These are phyloP conservation scores for Cercospora sp. DNA, from an alignment of 2,329 filamentous ascomycete species.

Conservation along the genomic window DNA sequence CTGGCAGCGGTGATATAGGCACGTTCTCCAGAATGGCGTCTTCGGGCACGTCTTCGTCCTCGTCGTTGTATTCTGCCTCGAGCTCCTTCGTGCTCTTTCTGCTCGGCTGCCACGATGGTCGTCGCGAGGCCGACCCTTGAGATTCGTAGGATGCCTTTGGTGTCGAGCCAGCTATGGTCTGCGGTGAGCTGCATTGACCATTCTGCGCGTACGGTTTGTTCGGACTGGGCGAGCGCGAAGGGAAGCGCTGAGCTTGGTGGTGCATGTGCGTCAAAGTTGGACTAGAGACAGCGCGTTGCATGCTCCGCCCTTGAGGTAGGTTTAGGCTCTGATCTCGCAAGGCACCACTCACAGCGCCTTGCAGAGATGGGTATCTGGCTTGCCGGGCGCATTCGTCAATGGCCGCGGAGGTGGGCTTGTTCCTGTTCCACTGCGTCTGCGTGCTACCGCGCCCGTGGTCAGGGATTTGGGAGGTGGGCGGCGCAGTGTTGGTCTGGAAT, in stretches of 20 bases:
- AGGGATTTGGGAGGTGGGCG: slow-evolving; percentile 30
- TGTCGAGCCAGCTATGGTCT: slow-evolving; percentile 25
- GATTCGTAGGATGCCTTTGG: slow-evolving; percentile 30
- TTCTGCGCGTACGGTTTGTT: slow-evolving; percentile 30
- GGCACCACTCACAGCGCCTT: slow-evolving; percentile 43
- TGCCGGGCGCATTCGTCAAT: slow-evolving; percentile 23
- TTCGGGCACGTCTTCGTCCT: slow-evolving; percentile 73
- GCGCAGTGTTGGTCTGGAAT: slow-evolving; percentile 36
- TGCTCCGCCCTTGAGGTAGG: slow-evolving; percentile 41
- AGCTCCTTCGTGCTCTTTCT: slow-evolving; percentile 70
- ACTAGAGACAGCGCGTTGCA: slow-evolving; percentile 46
- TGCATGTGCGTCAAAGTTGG: slow-evolving; percentile 36
- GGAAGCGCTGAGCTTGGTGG: slow-evolving; percentile 19
- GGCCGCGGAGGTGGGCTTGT: slow-evolving; percentile 22
- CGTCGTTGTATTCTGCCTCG: slow-evolving; percentile 77
- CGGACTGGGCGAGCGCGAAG: slow-evolving; percentile 40
- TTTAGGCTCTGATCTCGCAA: slow-evolving; percentile 41
- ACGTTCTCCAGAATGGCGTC: slow-evolving; percentile 79
- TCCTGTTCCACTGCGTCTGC: slow-evolving; percentile 22
- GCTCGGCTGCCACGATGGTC: slow-evolving; percentile 66
- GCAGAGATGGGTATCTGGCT: slow-evolving; percentile 42
- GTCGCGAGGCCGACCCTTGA: slow-evolving; percentile 22
- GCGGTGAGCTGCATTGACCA: slow-evolving; percentile 24
- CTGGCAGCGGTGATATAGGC: slow-evolving; percentile 66
- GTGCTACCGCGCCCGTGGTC: slow-evolving; percentile 15